phyloP scores from a whole-genome alignment of 2,329 filamentous ascomycete species.

The Xylaria sp. region DNA sequence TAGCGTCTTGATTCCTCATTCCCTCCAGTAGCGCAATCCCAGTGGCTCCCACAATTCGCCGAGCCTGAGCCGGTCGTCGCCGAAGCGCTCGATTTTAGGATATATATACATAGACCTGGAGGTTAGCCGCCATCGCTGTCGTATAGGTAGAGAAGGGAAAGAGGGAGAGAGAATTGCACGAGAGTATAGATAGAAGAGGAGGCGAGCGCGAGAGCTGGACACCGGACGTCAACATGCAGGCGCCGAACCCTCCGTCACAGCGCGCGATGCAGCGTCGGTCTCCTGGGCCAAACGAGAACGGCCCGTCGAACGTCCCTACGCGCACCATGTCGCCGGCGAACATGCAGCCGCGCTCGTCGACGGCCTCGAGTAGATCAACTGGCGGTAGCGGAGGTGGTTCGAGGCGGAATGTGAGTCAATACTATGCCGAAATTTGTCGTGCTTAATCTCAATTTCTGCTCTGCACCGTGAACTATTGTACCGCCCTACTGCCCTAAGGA shows the following conservation, averaged over 20 bases:
- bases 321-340: constrained; percentile 70
- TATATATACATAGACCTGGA: constrained; percentile 35
- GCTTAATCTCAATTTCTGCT: constrained; percentile 32
- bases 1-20: constrained; percentile 27
- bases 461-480: constrained; percentile 19
- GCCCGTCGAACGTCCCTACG: constrained; percentile 60
- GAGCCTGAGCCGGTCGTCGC: constrained; percentile 27
- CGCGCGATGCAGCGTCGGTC: constrained; percentile 69
- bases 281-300: constrained; percentile 69
- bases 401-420: constrained; percentile 67
- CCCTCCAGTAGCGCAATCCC: constrained; percentile 21
- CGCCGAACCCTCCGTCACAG: constrained; percentile 60
- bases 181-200: constrained; percentile 18
- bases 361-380: constrained; percentile 71
- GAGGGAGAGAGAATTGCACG: constrained; percentile 19
- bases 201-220: constrained; percentile 26
- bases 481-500: constrained; percentile 13
- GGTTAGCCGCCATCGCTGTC: constrained; percentile 18
- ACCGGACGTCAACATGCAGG: constrained; percentile 58
- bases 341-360: constrained; percentile 71
- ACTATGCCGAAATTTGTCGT: constrained; percentile 27
- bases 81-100: constrained; percentile 37
- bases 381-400: constrained; percentile 53
- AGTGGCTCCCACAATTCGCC: constrained; percentile 20
- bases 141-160: constrained; percentile 19